Base-by-base conservation (phyloP, 176 grass and related monocot genomes). In the Zoysia pacifica region DNA sequence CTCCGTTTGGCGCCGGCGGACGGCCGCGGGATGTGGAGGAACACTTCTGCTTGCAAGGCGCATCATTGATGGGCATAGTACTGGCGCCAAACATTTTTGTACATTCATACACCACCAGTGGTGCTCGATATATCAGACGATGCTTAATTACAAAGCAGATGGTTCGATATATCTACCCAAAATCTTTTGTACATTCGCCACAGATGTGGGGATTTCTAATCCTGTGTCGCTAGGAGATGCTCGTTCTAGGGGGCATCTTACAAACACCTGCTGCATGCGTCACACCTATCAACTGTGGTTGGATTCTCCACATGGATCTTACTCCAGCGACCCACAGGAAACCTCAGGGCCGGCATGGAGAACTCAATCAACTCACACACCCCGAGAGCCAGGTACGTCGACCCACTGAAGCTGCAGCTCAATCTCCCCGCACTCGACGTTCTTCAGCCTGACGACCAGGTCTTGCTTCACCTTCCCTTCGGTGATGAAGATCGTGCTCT, bases 341-440 rank as follows among this genome's bases (percentile, higher is more conserved):
- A 74, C 1, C 10, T n/a, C 11, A 47, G 46, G 38, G 37, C 54
- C 54, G 38, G 37, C 54, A 65, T 1, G 9, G 39, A 68, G 38
- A 80, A 58, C 6, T 79, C 43, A 83, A 12, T 82, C 14, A 80
- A 58, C 6, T 79, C 43, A 83, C 12, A 85, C 14, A 72, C 78
- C 70, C 46, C 45, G 88, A 2, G 79, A 71, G 10, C 70, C 91
- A 42, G 81, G 70, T 58, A 93, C 5, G 65, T 79, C 86, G 60
- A 88, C 62, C 91, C 91, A 90, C 43, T 59, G 82, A 74, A 93
- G 82, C 82, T 90, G 69, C n/a, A 93, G 78, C 64, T 93, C 87
- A 44, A 93, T 70, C 68, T 90, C 91, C 15, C 91, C 91, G 4
- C 79, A 63, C 76, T 93, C 91, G 1, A 93, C 87, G 44, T 93